Conservation (phyloP, 1,284 basidiomycete genomes). For the Cryptococcus sp. region DNA sequence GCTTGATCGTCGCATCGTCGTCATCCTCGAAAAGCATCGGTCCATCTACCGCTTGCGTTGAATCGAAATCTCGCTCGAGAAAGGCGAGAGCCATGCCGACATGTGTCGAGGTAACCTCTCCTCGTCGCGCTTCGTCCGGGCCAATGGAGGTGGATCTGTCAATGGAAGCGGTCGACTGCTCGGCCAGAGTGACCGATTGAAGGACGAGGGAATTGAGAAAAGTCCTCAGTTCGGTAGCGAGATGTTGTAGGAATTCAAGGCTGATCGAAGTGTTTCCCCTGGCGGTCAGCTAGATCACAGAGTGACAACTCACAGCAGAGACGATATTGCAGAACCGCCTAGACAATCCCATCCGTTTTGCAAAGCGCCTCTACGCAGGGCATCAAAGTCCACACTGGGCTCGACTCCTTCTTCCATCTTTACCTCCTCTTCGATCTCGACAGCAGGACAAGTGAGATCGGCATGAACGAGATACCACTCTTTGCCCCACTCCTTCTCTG, state of each 20-base stretch:
- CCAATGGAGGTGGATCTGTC: not conserved
- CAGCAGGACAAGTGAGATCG: not conserved
- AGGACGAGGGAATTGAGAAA: slow-evolving; percentile 15
- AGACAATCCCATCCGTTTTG: not conserved
- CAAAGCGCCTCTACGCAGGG: not conserved
- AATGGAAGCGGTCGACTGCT: not conserved
- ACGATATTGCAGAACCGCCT: slow-evolving; percentile 16
- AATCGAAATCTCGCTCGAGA: not conserved
- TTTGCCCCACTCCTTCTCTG: not conserved
- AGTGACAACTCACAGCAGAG: not conserved
- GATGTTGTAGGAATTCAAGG: slow-evolving; percentile 3
- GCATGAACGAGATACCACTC: not conserved
- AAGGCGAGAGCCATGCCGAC: not conserved
- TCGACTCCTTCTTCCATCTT: not conserved
- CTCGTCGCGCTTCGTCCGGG: not conserved
- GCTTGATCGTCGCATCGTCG: no score
- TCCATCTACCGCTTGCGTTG: no score
- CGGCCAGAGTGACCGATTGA: slow-evolving; percentile 10
- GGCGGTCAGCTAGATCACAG: not conserved
- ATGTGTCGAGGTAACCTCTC: not conserved
- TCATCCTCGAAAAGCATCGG: no score
- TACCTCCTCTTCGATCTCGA: no score
- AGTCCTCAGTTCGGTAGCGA: slow-evolving; percentile 4
- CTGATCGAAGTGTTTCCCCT: not conserved
- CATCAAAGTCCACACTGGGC: not conserved